Percentiles rank a stretch among this genome's conserved stretches.
Conservation (phyloP, 163 green algal genomes). For the Dunaliella salina region DNA sequence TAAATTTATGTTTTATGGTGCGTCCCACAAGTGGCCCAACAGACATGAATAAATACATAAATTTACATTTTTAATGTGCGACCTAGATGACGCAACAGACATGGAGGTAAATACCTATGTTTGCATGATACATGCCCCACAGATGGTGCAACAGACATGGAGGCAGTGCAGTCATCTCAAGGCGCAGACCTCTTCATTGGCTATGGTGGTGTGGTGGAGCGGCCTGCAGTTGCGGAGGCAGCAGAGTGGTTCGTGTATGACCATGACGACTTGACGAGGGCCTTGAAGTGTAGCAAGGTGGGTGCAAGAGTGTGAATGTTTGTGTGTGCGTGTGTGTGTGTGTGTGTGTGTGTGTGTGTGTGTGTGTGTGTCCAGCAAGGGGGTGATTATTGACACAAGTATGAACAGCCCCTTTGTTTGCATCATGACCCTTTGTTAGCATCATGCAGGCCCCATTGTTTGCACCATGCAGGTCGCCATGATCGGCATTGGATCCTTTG, state of each 20-base stretch:
- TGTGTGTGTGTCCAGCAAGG: no score
- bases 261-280: conserved; percentile 3
- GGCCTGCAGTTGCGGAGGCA: conserved; percentile 16
- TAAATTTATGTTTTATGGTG: no score
- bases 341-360: no score
- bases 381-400: no score
- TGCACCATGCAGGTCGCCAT: conserved; percentile 51
- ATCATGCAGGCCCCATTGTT: conserved; percentile 30
- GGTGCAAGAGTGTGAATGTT: not conserved
- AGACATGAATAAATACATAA: no score
- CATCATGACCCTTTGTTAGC: no score
- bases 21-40: no score
- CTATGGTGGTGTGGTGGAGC: conserved; percentile 49
- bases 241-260: conserved; percentile 35
- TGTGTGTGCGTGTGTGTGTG: no score
- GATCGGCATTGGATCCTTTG: conserved; percentile 61
- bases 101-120: not conserved
- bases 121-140: not conserved
- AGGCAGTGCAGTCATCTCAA: conserved; percentile 59
- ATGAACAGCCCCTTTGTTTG: no score
- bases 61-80: no score
- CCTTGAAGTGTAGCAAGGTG: not conserved
- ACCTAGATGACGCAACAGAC: not conserved
- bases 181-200: conserved; percentile 75
- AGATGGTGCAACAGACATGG: conserved; percentile 73